Base-by-base conservation (phyloP, 768 basidiomycete genomes). In the Agaricus sinodeliciosus region DNA sequence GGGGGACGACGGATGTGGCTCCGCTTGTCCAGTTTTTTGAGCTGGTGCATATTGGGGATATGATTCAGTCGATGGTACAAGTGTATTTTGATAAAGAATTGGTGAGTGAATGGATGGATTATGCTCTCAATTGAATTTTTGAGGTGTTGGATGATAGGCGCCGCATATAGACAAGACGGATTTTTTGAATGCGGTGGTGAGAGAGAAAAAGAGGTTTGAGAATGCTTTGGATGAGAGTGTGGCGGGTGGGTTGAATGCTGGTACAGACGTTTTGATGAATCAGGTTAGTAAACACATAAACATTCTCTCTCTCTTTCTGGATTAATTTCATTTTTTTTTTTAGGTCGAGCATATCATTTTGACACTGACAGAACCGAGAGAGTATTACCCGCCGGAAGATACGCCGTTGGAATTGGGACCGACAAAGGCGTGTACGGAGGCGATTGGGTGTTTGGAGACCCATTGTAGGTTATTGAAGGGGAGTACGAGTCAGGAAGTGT, bases 71-170 rank as follows among this genome's bases (percentile, higher is more conserved):
- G 15, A 97, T 98, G 84, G 83, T 96, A 5, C 94, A 99, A 60
- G 96, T 97, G 1, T 99, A 94, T 67, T 99, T 95, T 63, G 96
- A 98, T 63, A 94, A 94, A 62, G 95, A 96, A 61, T 71, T 98
- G 69, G 91, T 89, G 56, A 22, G 84, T 64, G 6, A 7, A 51
- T 46, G 12, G 22, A 19, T 34, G 40, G 26, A 13, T 40, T 3
- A 8, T 16, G 22, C 5, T 28, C 9, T 37, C 12, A 9, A 13
- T 37, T 37, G 36, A 37, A 4, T 12, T n/a, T 37, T 12, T 19
- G 19, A 18, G n/a, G n/a, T n/a, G n/a, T n/a, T n/a, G 27, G 11
- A 3, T 19, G 15, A 3, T 50, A 92, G 90, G 83, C 87, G 0
- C 81, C 77, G 1, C 89, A 94, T 61, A 94, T 99, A 31, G 94